phyloP scores from a whole-genome alignment of 768 basidiomycete genomes.

The Boletus coccyginus region DNA sequence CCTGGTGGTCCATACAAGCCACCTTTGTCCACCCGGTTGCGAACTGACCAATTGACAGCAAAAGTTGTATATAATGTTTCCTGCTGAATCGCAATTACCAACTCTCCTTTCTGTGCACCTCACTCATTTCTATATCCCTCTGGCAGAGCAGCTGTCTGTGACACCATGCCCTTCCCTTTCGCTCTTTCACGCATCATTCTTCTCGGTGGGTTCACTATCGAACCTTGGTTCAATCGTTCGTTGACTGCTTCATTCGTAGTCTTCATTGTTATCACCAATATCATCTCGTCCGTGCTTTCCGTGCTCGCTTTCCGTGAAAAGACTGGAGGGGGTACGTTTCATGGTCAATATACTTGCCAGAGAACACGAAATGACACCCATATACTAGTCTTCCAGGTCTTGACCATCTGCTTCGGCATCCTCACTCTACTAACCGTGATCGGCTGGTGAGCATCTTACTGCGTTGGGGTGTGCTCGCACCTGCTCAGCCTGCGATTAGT shows the following conservation, averaged over 20 bases:
- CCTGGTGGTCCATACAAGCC: slow-evolving; percentile 3
- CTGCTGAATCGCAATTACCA: not conserved
- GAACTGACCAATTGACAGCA: not conserved
- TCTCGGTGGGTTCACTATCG: slow-evolving; percentile 15
- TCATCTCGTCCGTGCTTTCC: slow-evolving; percentile 15
- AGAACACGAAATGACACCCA: not conserved
- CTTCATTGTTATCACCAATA: slow-evolving; percentile 13
- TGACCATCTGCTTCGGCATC: slow-evolving; percentile 12
- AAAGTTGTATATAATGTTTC: slow-evolving; percentile 14
- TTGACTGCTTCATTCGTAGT: slow-evolving; percentile 13
- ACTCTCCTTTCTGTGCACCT: not conserved
- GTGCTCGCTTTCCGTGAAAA: slow-evolving; percentile 14
- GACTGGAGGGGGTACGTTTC: slow-evolving; percentile 23
- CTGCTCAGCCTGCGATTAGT: slow-evolving; percentile 3
- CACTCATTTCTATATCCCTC: slow-evolving; percentile 4
- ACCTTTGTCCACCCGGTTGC: slow-evolving; percentile 8
- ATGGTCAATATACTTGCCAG: not conserved
- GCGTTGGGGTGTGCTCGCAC: not conserved
- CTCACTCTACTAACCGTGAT: slow-evolving; percentile 12
- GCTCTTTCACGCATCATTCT: slow-evolving; percentile 16
- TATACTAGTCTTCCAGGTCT: slow-evolving; percentile 20
- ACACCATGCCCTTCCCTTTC: slow-evolving; percentile 27
- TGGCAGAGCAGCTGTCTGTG: slow-evolving; percentile 19
- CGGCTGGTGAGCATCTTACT: slow-evolving; percentile 16
- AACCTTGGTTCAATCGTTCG: not conserved